Evolutionary conservation across 2,329 filamentous ascomycete genomes (phyloP), one percentile per base, ranked within the genome.

Genomic region (Coniochaeta sp.): DNA sequence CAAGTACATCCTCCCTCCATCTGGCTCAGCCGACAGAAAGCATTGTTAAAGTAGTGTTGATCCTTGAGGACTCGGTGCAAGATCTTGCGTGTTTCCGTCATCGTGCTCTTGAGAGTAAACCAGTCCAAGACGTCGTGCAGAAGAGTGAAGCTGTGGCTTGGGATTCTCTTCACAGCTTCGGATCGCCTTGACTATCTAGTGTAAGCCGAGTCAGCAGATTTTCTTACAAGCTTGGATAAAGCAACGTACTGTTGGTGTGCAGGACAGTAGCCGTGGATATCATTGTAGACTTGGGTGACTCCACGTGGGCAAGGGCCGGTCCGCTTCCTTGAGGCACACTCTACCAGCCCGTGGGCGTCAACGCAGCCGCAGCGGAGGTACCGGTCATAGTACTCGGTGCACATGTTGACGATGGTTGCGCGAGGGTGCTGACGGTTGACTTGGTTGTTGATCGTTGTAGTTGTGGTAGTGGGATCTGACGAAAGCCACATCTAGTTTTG

Each of bases 141-240:
- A 18, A n/a, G 38, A 24, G 38, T 10, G 8, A 6, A 42, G 10
- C 8, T n/a, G 12, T n/a, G 6, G 27, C 27, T 30, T 6, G 27
- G 27, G 6, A 7, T 30, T 12, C 6, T 6, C 20, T 6, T 42
- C 8, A 42, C 7, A 42, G 38, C 18, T 13, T 2, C 12, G 18
- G 38, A 14, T 42, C 38, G 18, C 38, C 38, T 42, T 22, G 18
- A 42, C 38, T 42, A 42, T 42, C 38, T 42, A 42, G 38, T 42
- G 38, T 42, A 26, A 42, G 38, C n/a, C 38, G 26, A 42, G 38
- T 42, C 38, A 42, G 38, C 38, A n/a, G 38, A 12, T 3, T 42
- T 42, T 24, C 18, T 42, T 22, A 24, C n/a, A 3, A 42, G 10
- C 18, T 14, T 22, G 38, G n/a, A 10, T 18, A 26, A 3, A 14